phyloP scores from a whole-genome alignment of 441 rosid genomes.

The Pelargonium fulgidum region DNA sequence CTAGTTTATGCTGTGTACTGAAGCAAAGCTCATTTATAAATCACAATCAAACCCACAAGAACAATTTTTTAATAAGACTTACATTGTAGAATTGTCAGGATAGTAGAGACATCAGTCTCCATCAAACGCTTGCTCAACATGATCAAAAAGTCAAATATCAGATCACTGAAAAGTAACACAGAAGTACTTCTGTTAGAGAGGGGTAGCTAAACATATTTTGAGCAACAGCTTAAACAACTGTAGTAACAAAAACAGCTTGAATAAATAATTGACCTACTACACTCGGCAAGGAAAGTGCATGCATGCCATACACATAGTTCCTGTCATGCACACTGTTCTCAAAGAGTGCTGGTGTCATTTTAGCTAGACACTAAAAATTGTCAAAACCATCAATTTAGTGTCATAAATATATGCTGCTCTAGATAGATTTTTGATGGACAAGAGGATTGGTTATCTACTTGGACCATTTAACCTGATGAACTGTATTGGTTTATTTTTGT shows the following conservation, averaged over 20 bases:
- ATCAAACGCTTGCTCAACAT: slow-evolving; percentile 58
- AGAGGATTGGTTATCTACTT: neutral
- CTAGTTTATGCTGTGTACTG: neutral
- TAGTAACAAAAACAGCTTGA: neutral
- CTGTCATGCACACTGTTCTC: neutral
- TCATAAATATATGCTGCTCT: neutral
- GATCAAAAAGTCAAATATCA: slow-evolving; percentile 70
- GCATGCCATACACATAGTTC: no score
- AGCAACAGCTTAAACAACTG: neutral
- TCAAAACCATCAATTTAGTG: neutral
- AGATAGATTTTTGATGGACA: neutral
- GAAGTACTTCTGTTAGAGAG: slow-evolving; percentile 16
- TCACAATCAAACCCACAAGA: neutral
- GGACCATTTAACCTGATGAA: neutral
- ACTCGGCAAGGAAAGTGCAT: no score
- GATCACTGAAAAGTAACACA: slow-evolving; percentile 49
- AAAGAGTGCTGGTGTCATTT: neutral
- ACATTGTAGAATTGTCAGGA: slow-evolving; percentile 75
- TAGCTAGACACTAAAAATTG: neutral
- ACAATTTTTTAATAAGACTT: slow-evolving; percentile 27
- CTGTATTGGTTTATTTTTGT: neutral
- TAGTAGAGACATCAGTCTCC: slow-evolving; percentile 71
- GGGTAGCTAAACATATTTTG: slow-evolving; percentile 4
- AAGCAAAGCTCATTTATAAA: neutral
- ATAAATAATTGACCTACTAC: neutral